Percentiles rank a stretch among this genome's conserved stretches.
Evolutionary conservation across 2,329 filamentous ascomycete species (phyloP).

Genomic region (Phialocephala subalpina): DNA sequence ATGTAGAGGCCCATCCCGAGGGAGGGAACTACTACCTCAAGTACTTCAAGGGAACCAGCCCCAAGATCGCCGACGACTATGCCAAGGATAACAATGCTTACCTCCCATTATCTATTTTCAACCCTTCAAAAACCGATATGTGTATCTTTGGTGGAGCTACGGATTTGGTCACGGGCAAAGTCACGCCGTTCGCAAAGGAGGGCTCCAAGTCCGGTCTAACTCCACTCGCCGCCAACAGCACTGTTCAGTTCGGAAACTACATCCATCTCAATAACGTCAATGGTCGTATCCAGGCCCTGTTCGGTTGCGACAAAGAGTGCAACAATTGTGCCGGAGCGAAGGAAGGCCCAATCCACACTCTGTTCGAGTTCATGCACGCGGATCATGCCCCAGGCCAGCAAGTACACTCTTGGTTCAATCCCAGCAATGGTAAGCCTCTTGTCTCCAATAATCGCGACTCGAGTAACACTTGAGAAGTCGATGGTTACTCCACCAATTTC

Average conservation of each 20-base stretch:
- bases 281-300: slow-evolving; percentile 3
- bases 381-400: not conserved
- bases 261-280: not conserved
- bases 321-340: slow-evolving; percentile 1
- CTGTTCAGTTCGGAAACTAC: slow-evolving; percentile 9
- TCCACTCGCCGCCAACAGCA: not conserved
- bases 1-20: not conserved
- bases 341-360: slow-evolving; percentile 2
- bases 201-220: not conserved
- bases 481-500: slow-evolving; percentile 10
- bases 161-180: not conserved
- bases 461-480: slow-evolving; percentile 4
- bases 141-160: slow-evolving; percentile 6
- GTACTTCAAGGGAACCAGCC: slow-evolving; percentile 6
- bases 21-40: not conserved
- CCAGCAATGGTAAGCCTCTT: slow-evolving; percentile 7
- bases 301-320: slow-evolving; percentile 8
- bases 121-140: not conserved
- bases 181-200: not conserved
- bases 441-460: not conserved
- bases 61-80: not conserved
- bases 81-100: slow-evolving; percentile 6
- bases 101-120: not conserved
- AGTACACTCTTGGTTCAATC: not conserved
- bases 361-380: slow-evolving; percentile 11